A percentile compares a stretch with the other conserved stretches of the same genome.
Conservation (phyloP, 2,329 filamentous ascomycete genomes). For the Fusarium temperatum region DNA sequence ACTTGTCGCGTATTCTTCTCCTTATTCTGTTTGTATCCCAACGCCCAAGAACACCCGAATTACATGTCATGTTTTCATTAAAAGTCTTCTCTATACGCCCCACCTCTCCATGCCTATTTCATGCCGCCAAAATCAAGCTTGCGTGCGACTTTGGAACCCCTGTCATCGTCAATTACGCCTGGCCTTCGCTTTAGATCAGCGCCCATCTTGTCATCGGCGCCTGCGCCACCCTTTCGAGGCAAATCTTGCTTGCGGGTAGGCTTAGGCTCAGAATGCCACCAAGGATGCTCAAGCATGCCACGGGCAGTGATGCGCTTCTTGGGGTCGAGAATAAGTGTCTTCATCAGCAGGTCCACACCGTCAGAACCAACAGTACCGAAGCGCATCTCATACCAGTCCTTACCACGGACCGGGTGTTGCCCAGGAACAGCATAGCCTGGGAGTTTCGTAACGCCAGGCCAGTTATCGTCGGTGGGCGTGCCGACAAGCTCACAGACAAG, state of each 20-base stretch:
- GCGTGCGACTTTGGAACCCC: slow-evolving; percentile 79
- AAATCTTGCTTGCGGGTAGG: slow-evolving; percentile 85
- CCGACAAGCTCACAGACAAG: slow-evolving; percentile 88
- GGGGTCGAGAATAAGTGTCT: slow-evolving; percentile 87
- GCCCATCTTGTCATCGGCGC: slow-evolving; percentile 77
- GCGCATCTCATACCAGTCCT: slow-evolving; percentile 76
- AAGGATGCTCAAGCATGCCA: slow-evolving; percentile 81
- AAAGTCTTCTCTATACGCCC: neutral
- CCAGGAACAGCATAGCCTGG: slow-evolving; percentile 81
- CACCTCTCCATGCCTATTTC: slow-evolving; percentile 8
- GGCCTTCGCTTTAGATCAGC: slow-evolving; percentile 80
- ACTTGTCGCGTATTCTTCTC: neutral
- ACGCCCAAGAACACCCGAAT: slow-evolving; percentile 21
- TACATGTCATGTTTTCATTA: slow-evolving; percentile 1
- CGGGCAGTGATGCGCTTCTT: slow-evolving; percentile 80
- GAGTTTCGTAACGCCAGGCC: slow-evolving; percentile 88
- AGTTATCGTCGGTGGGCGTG: slow-evolving; percentile 91
- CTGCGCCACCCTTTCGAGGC: slow-evolving; percentile 78
- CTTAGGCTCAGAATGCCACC: slow-evolving; percentile 85
- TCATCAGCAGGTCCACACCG: slow-evolving; percentile 88
- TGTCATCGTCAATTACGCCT: slow-evolving; percentile 74
- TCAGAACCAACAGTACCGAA: slow-evolving; percentile 84
- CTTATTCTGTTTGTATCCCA: neutral
- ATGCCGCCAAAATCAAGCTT: slow-evolving; percentile 79
- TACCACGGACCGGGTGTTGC: slow-evolving; percentile 68